Base-by-base conservation (phyloP, 495 filamentous ascomycete genomes). In the Lophiotrema nucula region DNA sequence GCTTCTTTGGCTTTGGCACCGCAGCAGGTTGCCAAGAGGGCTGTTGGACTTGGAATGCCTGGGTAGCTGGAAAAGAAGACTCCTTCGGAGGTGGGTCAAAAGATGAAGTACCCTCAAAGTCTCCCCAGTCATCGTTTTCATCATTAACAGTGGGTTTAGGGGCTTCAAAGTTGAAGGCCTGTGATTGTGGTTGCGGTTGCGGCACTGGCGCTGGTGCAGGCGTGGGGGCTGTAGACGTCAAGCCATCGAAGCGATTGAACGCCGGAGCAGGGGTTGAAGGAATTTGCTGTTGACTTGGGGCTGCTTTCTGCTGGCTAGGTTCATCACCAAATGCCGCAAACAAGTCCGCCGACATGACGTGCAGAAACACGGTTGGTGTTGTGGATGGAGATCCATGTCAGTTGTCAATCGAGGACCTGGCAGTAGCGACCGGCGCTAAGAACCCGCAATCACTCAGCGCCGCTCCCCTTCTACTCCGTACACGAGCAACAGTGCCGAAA, bases 41-140 rank as follows among this genome's bases (percentile, higher is more conserved):
- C 15, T 53, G 47, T 16, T 18, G 23, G 48, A 33, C 25, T 27
- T 25, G 13, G 37, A 33, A 22, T 21, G 39, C 8, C 31, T 35
- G 31, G 8, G 39, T 43, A 43, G 39, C 28, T 38, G n/a, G 48
- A 37, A 16, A 16, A 39, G 39, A 52, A 6, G 16, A 13, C 26
- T 25, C 47, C 3, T 37, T 15, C 24, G 35, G 31, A 22, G 18
- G 41, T 28, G 47, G 18, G 18, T 47, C 43, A 15, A 31, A 18
- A 21, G 68, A 64, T 35, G 75, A 71, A 11, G 74, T 65, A 48
- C 77, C 75, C 51, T 81, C 73, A 66, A 85, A 85, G 42, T 83
- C 78, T 3, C 75, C 81, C 80, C 83, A 86, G 24, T 82, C 78
- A 39, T 83, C 79, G 21, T 16, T 42, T 4, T 66, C 63, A 31